These are phyloP conservation scores for Friedmanniomyces endolithicus DNA, from an alignment of 495 filamentous ascomycete genomes.

Conservation along the genomic window DNA sequence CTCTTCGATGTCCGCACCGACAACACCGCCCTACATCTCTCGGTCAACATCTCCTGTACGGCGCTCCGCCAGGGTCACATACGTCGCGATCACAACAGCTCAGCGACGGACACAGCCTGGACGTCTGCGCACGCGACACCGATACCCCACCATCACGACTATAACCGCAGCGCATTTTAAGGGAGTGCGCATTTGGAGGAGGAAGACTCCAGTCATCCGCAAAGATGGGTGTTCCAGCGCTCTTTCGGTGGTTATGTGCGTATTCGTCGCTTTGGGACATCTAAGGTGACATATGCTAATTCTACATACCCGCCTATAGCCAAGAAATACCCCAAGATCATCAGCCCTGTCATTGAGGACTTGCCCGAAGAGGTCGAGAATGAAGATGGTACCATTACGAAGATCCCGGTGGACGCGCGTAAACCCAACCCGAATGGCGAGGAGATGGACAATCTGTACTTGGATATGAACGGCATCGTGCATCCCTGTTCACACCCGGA, in stretches of 20 bases:
- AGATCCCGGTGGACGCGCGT: constrained; percentile 73
- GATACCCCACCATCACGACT: no score
- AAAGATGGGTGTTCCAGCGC: constrained; percentile 83
- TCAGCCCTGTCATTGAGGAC: constrained; percentile 81
- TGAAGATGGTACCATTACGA: constrained; percentile 46
- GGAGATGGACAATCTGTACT: constrained; percentile 93
- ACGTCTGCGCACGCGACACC: not conserved
- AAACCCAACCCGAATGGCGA: constrained; percentile 90
- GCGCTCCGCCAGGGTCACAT: no score
- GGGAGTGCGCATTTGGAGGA: no score
- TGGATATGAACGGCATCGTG: constrained; percentile 99
- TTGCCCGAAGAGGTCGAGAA: constrained; percentile 50
- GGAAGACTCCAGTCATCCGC: constrained; percentile 17
- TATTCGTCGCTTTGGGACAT: no score
- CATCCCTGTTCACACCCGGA: constrained; percentile 98
- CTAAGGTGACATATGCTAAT: no score
- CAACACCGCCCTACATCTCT: no score
- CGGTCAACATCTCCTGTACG: no score
- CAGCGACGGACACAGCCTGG: not conserved
- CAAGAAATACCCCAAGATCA: constrained; percentile 92
- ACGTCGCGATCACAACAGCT: no score
- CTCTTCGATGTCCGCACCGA: not conserved
- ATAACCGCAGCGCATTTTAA: no score
- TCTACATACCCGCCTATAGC: constrained; percentile 16
- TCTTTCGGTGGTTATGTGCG: constrained; percentile 72